Base-by-base conservation (phyloP, 306 rosid species). In the Vigna reflexopilosa region DNA sequence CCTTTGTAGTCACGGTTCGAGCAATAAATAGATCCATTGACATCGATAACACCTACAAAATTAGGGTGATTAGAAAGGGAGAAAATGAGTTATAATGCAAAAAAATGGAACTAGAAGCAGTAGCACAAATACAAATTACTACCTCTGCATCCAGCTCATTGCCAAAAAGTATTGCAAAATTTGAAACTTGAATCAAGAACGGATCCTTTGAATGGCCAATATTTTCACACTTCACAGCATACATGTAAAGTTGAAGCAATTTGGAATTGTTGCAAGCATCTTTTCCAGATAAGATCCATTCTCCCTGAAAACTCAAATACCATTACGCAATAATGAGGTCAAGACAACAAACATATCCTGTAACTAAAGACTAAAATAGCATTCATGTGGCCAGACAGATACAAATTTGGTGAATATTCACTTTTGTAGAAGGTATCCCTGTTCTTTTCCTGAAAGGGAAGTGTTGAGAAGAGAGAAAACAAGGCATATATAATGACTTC, bases 111-210 rank as follows among this genome's bases (percentile, higher is more conserved):
- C 79, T 26, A 73, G 78, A 79, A 45, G 72, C 55, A 58, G 76
- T 58, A 54, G 45, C 40, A 26, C 10, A 83, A 67, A 75, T 71
- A 63, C 52, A 73, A 70, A 58, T 62, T 47, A 75, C 80, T 85
- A 95, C 99, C 99, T 95, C 99, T 95, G 99, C 99, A 95, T 95
- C 99, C 98, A 95, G 97, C 89, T 86, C 90, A 87, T 79, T 91
- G 89, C 99, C 97, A 72, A 93, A 91, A 81, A 95, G 89, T 77
- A 91, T 88, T 42, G 97, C 93, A 86, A 95, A 95, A 67, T 91
- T 88, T 76, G 97, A 93, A 87, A 93, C 98, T 87, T 89, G 97
- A 86, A 89, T 91, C 88, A 93, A 91, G 90, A 95, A 93, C 26
- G 86, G 93, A 90, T 95, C 99, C 84, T 89, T 95, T 38, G 98